A percentile compares a stretch with the other conserved stretches of the same genome.
phyloP scores from a whole-genome alignment of 2,329 filamentous ascomycete genomes.

The Eurotiales sp. region DNA sequence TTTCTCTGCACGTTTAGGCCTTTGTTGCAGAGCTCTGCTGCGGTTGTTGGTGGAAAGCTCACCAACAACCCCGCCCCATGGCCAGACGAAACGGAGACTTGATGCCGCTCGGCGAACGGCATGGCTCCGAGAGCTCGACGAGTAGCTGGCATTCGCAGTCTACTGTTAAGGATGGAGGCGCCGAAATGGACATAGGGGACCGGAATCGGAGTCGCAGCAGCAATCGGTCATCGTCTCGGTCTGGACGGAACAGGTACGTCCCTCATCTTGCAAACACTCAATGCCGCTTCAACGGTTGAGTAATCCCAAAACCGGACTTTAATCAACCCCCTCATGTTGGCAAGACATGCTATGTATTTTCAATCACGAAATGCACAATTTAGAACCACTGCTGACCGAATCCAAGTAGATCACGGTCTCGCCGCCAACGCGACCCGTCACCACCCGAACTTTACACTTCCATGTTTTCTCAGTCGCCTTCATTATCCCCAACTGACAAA shows the following conservation, averaged over 20 bases:
- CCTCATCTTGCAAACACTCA: neutral
- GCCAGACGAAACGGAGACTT: constrained; percentile 26
- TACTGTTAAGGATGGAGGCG: constrained; percentile 31
- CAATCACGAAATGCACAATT: neutral
- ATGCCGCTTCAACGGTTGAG: neutral
- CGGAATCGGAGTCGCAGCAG: constrained; percentile 22
- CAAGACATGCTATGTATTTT: no score
- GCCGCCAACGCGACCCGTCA: constrained; percentile 3
- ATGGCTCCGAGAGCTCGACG: constrained; percentile 40
- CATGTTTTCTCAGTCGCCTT: constrained; percentile 33
- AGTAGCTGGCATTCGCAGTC: constrained; percentile 39
- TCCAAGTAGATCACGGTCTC: neutral
- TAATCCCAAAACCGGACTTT: no score
- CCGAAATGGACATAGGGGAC: constrained; percentile 17
- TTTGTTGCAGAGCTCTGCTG: neutral
- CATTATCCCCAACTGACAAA: constrained; percentile 36
- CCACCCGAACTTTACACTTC: constrained; percentile 26
- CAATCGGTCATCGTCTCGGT: constrained; percentile 16
- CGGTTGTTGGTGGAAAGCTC: constrained; percentile 4
- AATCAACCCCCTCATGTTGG: no score
- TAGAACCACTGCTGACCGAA: neutral
- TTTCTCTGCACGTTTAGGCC: neutral
- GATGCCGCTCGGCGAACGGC: constrained; percentile 30
- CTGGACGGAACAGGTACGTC: constrained; percentile 9
- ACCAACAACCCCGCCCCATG: constrained; percentile 24